Conservation (phyloP, 345 rosid species). For the Ceriops decandra region DNA sequence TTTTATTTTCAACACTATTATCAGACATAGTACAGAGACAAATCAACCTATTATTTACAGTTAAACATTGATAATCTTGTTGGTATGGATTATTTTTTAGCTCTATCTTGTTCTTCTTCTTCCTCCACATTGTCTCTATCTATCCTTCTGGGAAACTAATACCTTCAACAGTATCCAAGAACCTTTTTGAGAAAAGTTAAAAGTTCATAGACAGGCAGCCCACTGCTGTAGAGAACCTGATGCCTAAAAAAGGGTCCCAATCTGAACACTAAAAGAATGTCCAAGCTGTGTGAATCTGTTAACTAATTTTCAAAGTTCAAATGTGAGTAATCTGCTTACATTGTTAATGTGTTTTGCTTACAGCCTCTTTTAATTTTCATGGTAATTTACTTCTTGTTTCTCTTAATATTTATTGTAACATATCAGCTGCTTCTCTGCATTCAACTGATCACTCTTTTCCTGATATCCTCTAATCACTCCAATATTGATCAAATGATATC, state of each 20-base stretch:
- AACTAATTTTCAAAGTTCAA: background rate
- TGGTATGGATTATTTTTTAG: background rate
- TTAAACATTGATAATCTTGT: background rate
- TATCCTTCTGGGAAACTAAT: no score
- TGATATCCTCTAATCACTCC: background rate
- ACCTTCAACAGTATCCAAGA: no score
- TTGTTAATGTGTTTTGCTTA: background rate
- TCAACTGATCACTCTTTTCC: background rate
- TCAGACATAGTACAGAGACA: no score
- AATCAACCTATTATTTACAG: background rate
- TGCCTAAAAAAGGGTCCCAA: no score
- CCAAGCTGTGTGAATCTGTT: background rate
- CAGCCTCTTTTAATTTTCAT: constrained; percentile 1
- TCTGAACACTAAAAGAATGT: background rate
- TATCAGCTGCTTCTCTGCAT: background rate
- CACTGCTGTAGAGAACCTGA: no score
- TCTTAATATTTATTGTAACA: no score
- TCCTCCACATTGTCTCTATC: no score
- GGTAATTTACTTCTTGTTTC: background rate
- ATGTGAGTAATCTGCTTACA: background rate
- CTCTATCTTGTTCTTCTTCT: no score
- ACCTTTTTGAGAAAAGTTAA: no score
- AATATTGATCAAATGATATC: constrained; percentile 3
- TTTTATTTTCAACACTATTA: no score
- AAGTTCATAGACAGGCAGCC: no score